phyloP scores from a whole-genome alignment of 202 grass and related monocot genomes.

The Saccharum hybrid region DNA sequence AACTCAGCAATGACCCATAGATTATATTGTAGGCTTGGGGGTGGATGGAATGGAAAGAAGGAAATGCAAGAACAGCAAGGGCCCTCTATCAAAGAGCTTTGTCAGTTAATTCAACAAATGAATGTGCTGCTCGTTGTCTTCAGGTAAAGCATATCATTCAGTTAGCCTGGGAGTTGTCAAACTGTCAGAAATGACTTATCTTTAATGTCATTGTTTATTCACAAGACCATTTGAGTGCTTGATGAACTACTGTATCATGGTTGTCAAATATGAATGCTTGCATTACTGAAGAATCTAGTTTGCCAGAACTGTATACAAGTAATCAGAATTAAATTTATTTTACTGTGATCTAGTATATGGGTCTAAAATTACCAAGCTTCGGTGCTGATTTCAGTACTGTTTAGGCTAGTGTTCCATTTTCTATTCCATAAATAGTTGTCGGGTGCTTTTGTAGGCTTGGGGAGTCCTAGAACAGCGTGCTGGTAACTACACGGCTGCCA shows the following conservation, averaged over 20 bases:
- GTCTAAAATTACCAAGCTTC: conserved; percentile 4
- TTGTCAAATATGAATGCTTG: conserved; percentile 21
- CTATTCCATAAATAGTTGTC: not conserved
- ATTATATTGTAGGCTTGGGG: conserved; percentile 83
- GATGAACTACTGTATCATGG: conserved; percentile 1
- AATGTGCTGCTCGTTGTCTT: conserved; percentile 90
- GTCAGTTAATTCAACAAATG: conserved; percentile 85
- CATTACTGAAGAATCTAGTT: conserved; percentile 26
- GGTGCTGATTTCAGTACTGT: not conserved
- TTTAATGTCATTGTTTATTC: too few species aligned
- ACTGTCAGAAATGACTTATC: conserved; percentile 15
- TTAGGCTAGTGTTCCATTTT: not conserved
- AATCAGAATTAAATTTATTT: not conserved
- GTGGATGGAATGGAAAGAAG: conserved; percentile 99
- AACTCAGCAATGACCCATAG: conserved; percentile 1
- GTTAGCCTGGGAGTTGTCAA: not conserved
- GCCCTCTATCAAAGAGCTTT: conserved; percentile 90
- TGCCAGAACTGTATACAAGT: not conserved
- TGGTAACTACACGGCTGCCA: conserved; percentile 77
- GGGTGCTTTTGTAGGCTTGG: conserved; percentile 70
- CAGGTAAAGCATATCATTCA: conserved; percentile 63
- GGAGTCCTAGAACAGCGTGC: conserved; percentile 92
- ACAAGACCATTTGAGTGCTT: conserved; percentile 9
- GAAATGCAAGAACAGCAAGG: conserved; percentile 81
- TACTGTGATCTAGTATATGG: not conserved